Evolutionary conservation across 2,329 filamentous ascomycete genomes (phyloP).

Genomic region (Stemphylium beticola): DNA sequence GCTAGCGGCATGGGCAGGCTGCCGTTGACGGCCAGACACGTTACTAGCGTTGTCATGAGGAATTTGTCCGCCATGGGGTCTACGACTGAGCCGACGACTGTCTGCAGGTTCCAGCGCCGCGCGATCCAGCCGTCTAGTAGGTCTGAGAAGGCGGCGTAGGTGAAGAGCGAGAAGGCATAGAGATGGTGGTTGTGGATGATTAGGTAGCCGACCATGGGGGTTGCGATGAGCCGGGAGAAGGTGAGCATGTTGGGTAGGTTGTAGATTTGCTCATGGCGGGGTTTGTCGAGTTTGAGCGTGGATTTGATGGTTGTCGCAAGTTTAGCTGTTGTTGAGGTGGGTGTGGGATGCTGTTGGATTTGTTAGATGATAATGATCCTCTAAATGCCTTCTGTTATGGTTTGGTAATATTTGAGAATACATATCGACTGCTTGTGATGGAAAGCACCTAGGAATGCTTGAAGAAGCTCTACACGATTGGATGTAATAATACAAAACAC

Average conservation of each 20-base stretch:
- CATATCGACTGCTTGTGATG: not conserved
- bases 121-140: constrained; percentile 94
- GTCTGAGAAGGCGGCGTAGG: constrained; percentile 90
- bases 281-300: constrained; percentile 37
- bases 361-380: not conserved
- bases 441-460: not conserved
- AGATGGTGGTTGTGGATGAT: constrained; percentile 82
- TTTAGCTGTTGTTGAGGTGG: constrained; percentile 23
- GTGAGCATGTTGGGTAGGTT: constrained; percentile 95
- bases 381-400: not conserved
- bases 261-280: constrained; percentile 82
- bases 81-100: constrained; percentile 92
- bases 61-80: constrained; percentile 92
- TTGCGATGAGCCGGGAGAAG: constrained; percentile 79
- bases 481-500: not conserved
- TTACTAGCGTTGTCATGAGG: constrained; percentile 91
- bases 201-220: constrained; percentile 86
- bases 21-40: constrained; percentile 83
- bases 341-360: not conserved
- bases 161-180: constrained; percentile 83
- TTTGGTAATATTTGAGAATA: not conserved
- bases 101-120: constrained; percentile 83
- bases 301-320: constrained; percentile 38
- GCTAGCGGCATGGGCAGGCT: constrained; percentile 85
- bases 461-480: not conserved